Evolutionary conservation across 176 grass and related monocot genomes (phyloP), one percentile per base, ranked within the genome.

Genomic region (Dendrocalamus sinicus): DNA sequence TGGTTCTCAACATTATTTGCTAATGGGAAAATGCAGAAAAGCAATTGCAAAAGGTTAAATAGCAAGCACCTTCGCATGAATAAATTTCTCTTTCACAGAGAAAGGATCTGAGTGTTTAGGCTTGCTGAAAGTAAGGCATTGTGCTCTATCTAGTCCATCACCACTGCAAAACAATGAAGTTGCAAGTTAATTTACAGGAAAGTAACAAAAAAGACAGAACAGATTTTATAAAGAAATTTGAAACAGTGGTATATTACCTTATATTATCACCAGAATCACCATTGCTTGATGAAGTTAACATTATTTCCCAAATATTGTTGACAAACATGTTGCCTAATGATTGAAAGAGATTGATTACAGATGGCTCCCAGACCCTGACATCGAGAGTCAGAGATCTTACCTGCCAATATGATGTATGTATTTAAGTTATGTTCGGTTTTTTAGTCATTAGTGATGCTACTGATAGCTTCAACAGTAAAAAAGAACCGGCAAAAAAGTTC

Each of bases 301-400:
- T 91, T 81, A 94, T 90, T 81, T 99, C 96, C 96, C 96, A 99
- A 75, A 99, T 79, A 57, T 74, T 91, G 75, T 99, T 99, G 81
- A 89, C 89, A 86, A 96, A 94, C 67, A 86, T 91, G 89, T 99
- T 99, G 72, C 96, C 96, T 75, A 99, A 89, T 79, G 90, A 94
- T 79, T 93, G 94, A 84, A 99, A 99, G 67, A 99, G 79, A 88
- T 90, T 92, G 88, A 99, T 99, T 70, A 99, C 94, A 15, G 92
- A 95, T 79, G 94, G 90, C 46, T 99, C 96, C 96, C 96, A 99
- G n/a, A 92, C 94, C 91, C 87, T 92, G 82, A 99, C 96, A 91
- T 99, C 96, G 32, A 99, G 93, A 78, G 92, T 96, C 77, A 99
- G 76, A 77, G 91, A 96, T 86, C 96, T 92, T 83, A 99, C 96